These are phyloP conservation scores for Cladosporium oxysporum DNA, from an alignment of 2,329 filamentous ascomycete genomes.

Conservation along the genomic window DNA sequence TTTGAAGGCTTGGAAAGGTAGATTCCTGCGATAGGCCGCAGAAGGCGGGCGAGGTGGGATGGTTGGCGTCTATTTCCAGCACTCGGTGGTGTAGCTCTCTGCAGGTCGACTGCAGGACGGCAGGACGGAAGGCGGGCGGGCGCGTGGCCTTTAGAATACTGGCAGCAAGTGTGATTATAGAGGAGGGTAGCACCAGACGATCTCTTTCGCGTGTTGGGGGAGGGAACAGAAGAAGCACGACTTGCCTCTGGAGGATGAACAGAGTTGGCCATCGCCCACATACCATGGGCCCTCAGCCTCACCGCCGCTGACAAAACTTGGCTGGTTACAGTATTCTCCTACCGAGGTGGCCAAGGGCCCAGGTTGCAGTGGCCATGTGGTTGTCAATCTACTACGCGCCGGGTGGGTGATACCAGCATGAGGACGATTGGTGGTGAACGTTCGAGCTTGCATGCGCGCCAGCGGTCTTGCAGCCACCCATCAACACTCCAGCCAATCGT, in stretches of 20 bases:
- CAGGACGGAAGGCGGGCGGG: constrained; percentile 2
- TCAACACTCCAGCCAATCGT: background rate
- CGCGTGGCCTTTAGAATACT: background rate
- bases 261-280: constrained; percentile 10
- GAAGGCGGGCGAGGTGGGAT: constrained; percentile 13
- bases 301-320: constrained; percentile 13
- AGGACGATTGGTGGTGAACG: constrained; percentile 11
- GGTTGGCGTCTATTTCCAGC: constrained; percentile 19
- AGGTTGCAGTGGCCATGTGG: constrained; percentile 17
- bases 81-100: background rate
- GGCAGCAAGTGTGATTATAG: background rate
- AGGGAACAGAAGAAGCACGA: background rate
- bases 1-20: constrained; percentile 1
- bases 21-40: constrained; percentile 15
- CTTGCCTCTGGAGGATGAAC: constrained; percentile 13
- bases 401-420: constrained; percentile 13
- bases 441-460: constrained; percentile 5
- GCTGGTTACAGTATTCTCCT: constrained; percentile 8
- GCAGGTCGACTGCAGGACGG: constrained; percentile 10
- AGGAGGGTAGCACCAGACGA: background rate
- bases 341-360: constrained; percentile 16
- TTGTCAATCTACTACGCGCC: constrained; percentile 19
- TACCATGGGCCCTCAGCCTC: constrained; percentile 13
- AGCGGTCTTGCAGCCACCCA: background rate
- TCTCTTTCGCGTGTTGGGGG: background rate